These are phyloP conservation scores for Paramecium primaurelia DNA, from an alignment of 73 alveolate genomes.

Conservation along the genomic window DNA sequence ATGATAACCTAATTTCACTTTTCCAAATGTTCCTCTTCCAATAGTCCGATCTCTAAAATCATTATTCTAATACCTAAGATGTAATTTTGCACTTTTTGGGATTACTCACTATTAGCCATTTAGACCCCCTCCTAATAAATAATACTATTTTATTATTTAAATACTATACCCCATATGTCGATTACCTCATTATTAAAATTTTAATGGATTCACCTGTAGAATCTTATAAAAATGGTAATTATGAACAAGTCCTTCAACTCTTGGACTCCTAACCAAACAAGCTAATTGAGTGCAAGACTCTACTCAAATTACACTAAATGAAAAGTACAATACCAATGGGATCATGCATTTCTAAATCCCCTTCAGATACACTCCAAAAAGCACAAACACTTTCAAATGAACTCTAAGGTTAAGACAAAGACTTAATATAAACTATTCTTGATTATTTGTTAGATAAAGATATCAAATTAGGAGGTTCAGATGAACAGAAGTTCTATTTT, in stretches of 20 bases:
- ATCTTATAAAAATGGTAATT: neutral
- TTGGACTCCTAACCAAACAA: neutral
- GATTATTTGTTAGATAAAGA: neutral
- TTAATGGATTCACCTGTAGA: neutral
- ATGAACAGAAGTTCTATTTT: neutral
- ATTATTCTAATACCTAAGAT: neutral
- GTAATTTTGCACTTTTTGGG: constrained; percentile 9
- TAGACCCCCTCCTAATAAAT: neutral
- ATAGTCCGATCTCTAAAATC: neutral
- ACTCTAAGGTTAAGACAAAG: neutral
- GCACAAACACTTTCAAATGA: neutral
- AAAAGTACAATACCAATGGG: neutral
- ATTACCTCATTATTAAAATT: neutral
- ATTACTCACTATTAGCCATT: neutral
- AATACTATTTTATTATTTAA: neutral
- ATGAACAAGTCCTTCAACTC: neutral
- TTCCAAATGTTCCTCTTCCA: neutral
- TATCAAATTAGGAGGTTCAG: neutral
- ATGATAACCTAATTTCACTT: neutral
- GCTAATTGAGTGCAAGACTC: neutral
- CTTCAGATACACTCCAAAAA: neutral
- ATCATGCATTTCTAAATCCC: neutral
- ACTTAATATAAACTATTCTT: neutral
- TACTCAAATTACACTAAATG: neutral
- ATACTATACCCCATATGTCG: neutral